Evolutionary conservation across 2,329 filamentous ascomycete genomes (phyloP), one percentile per base, ranked within the genome.

Genomic region (Alternaria sp.): DNA sequence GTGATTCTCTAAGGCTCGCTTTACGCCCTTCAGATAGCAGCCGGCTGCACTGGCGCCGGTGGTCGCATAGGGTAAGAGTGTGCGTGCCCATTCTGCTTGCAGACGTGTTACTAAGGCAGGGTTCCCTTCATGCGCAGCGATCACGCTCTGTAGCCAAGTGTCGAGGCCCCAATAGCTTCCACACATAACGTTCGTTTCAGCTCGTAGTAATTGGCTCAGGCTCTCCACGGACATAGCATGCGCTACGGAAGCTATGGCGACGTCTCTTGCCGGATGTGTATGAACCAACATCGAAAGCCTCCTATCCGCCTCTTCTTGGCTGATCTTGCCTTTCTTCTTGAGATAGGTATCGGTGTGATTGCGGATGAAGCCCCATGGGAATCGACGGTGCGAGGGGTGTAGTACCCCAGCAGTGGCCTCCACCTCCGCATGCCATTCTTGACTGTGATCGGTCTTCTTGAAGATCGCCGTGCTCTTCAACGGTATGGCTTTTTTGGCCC

Each of bases 301-400:
- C 17, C 69, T 58, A 50, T 77, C 73, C 5, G 58, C 51, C 25
- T 77, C 73, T 19, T 55, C 52, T 51, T 73, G 71, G 6, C 49
- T 70, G 13, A 73, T 61, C 23, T 74, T 78, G 26, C 72, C 72
- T 53, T 78, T 78, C 51, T 71, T 78, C 58, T 71, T 74, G 15
- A 78, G 62, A 50, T 77, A 79, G 2, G 30, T 26, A 23, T 77
- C 73, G 17, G 73, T 77, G 57, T 74, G 67, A 10, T 67, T 67
- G 10, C 57, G 67, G 7, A 78, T 30, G 5, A 64, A 55, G 9
- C 23, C 28, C 47, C 66, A 75, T 2, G 76, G 75, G 26, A 78
- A 77, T 17, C 65, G 66, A 25, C 58, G 19, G 36, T 77, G 71
- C 1, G 72, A 67, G 10, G 76, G 76, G n/a, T 67, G 69, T 9